Base-by-base conservation (phyloP, 306 rosid genomes). In the Prunus mume region DNA sequence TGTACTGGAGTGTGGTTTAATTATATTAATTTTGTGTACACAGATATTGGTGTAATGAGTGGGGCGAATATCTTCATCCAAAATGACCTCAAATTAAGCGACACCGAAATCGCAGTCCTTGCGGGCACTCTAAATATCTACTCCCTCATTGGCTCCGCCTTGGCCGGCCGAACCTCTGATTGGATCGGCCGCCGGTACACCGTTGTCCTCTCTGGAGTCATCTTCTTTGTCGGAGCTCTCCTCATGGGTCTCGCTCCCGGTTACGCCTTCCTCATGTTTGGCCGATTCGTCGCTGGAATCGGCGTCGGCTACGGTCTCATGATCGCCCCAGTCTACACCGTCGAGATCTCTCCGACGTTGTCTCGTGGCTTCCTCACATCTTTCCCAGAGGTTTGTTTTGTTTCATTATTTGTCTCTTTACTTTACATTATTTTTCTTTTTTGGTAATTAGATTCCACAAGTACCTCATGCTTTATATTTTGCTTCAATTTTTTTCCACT, bases 151-250 rank as follows among this genome's bases (percentile, higher is more conserved):
- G 96, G 96, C 3, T 86, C 96, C 0, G 61, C 79, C 50, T 84
- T 83, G 2, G 89, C 88, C 2, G 96, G 93, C 1, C 78, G 86
- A 71, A 87, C 89, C 8, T 91, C 89, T 5, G 96, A 91, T 32
- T 80, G 92, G 90, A 87, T 91, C 0, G 93, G 96, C 3, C 91
- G 96, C 3, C 85, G 91, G 2, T 91, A 85, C 81, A 87, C 96
- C 2, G 87, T 91, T 0, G 80, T 84, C 0, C 58, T 88, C 2
- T 85, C 88, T 24, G 90, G 83, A 0, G 76, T 25, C 4, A 84
- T 88, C 20, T 87, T 87, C 84, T 88, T 91, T 19, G 85, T 3
- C 11, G 93, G 88, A 22, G 88, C 93, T 10, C 5, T 87, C 10
- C 82, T 91, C 3, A 88, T 88, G 96, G 90, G 91, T 0, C 85